Percentiles rank a stretch among this genome's conserved stretches.
Conservation (phyloP, 495 filamentous ascomycete genomes). For the Oidiodendron maius region DNA sequence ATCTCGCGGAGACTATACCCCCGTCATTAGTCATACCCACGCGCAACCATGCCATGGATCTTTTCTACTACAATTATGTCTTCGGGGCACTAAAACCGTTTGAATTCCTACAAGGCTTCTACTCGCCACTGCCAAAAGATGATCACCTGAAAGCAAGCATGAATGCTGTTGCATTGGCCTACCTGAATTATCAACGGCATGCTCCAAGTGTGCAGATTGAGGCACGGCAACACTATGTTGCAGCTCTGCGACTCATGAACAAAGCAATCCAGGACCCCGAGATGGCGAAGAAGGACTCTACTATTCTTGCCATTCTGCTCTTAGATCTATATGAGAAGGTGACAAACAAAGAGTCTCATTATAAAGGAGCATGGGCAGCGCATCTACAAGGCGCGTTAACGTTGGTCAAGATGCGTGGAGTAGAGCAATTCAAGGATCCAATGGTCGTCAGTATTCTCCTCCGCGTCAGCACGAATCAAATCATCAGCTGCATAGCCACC, state of each 20-base stretch:
- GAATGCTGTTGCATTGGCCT: constrained; percentile 18
- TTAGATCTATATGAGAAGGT: constrained; percentile 50
- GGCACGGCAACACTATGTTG: background rate
- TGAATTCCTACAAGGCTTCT: constrained; percentile 25
- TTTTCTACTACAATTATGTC: constrained; percentile 63
- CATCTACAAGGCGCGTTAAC: constrained; percentile 54
- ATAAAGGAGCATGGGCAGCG: constrained; percentile 42
- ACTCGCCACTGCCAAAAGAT: constrained; percentile 15
- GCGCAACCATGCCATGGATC: constrained; percentile 26
- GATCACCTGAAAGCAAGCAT: constrained; percentile 36
- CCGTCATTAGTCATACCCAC: background rate
- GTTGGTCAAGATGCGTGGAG: constrained; percentile 49
- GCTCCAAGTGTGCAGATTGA: background rate
- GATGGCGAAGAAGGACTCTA: constrained; percentile 38
- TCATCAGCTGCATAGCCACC: constrained; percentile 2
- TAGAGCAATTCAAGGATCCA: constrained; percentile 40
- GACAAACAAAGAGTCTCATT: constrained; percentile 25
- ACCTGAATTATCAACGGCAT: background rate
- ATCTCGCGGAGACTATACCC: background rate
- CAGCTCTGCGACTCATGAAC: background rate
- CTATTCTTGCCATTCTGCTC: constrained; percentile 52
- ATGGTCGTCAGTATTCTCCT: background rate
- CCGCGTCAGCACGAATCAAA: background rate
- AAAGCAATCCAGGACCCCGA: constrained; percentile 24
- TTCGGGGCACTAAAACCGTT: constrained; percentile 14